Evolutionary conservation across 2,329 filamentous ascomycete genomes (phyloP).

Genomic region (Tolypocladium tropicale): DNA sequence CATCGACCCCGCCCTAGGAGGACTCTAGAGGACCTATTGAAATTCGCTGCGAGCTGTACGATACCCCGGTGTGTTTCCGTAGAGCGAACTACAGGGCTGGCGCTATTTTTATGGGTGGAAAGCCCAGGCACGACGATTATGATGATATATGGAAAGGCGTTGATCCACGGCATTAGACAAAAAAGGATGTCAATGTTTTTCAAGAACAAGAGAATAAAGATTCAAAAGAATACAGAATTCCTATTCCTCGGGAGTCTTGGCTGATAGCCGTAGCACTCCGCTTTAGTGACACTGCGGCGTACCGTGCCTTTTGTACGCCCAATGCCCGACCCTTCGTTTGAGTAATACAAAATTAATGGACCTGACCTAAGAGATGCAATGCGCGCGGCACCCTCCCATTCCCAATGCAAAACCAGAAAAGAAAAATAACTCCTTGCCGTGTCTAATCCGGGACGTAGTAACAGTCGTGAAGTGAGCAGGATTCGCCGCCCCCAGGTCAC

Average conservation of each 20-base stretch:
- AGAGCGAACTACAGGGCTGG: background rate
- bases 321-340: background rate
- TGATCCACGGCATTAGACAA: background rate
- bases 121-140: background rate
- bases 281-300: background rate
- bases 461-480: background rate
- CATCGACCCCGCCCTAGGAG: slow-evolving; percentile 22
- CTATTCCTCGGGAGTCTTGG: background rate
- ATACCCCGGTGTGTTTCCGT: background rate
- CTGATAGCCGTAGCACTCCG: background rate
- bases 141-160: background rate
- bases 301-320: background rate
- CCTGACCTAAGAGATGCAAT: background rate
- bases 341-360: background rate
- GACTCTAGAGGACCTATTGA: background rate
- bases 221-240: background rate
- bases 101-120: background rate
- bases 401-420: background rate
- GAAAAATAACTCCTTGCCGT: background rate
- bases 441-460: background rate
- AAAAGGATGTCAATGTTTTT: background rate
- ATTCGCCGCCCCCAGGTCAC: background rate
- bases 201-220: background rate
- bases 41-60: background rate
- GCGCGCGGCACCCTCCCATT: background rate